These are phyloP conservation scores for Mortierella polycephala DNA, from an alignment of 371 early-diverging fungal species.

Conservation along the genomic window DNA sequence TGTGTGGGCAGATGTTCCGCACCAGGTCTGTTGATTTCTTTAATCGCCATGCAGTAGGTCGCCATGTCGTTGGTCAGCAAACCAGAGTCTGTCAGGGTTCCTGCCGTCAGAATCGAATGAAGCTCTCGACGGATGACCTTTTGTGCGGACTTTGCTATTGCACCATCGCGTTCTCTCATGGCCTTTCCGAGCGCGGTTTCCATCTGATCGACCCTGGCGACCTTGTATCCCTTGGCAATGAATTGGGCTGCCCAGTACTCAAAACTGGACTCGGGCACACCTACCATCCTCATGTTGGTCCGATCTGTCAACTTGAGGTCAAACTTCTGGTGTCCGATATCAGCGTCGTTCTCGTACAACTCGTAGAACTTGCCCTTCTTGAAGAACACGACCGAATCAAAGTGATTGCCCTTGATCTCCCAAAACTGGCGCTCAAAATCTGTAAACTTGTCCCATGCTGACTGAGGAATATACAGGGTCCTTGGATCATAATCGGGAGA, in stretches of 20 bases:
- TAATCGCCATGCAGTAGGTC: conserved; percentile 95
- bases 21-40: conserved; percentile 60
- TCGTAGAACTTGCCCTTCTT: conserved; percentile 99
- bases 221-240: conserved; percentile 95
- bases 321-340: conserved; percentile 97
- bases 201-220: conserved; percentile 99
- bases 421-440: conserved; percentile 99
- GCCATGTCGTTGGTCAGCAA: conserved; percentile 88
- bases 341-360: conserved; percentile 99
- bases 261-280: conserved; percentile 97
- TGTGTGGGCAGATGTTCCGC: conserved; percentile 43
- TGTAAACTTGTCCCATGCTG: conserved; percentile 88
- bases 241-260: conserved; percentile 98
- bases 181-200: conserved; percentile 97
- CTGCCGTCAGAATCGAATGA: conserved; percentile 93
- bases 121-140: conserved; percentile 96
- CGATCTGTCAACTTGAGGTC: conserved; percentile 97
- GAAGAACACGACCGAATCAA: conserved; percentile 99
- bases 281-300: conserved; percentile 99
- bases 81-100: conserved; percentile 94
- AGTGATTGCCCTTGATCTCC: conserved; percentile 97
- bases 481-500: conserved; percentile 95
- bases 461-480: conserved; percentile 89
- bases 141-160: conserved; percentile 58
- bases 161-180: conserved; percentile 83